phyloP scores from a whole-genome alignment of 2,329 filamentous ascomycete species.

The Tricladium varicosporioides region DNA sequence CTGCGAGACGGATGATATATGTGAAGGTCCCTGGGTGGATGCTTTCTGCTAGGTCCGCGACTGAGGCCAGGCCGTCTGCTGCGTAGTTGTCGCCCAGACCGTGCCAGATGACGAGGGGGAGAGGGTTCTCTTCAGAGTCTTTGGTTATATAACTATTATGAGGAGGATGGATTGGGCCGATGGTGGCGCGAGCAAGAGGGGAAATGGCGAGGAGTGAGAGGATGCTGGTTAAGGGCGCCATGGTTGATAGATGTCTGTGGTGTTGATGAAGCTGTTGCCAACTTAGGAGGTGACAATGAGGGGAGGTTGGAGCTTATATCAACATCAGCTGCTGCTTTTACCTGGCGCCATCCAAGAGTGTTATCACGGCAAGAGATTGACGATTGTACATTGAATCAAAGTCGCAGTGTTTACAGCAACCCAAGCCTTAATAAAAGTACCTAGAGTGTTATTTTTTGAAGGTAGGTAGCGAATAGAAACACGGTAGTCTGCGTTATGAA shows the following conservation, averaged over 20 bases:
- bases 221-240: slow-evolving; percentile 22
- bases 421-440: no score
- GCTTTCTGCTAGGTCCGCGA: slow-evolving; percentile 69
- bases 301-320: background rate
- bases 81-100: slow-evolving; percentile 74
- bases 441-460: no score
- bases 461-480: no score
- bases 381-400: background rate
- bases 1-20: slow-evolving; percentile 70
- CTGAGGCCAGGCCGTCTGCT: slow-evolving; percentile 68
- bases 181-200: slow-evolving; percentile 18
- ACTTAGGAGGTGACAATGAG: background rate
- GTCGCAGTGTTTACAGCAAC: background rate
- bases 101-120: slow-evolving; percentile 95
- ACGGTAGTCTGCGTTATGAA: no score
- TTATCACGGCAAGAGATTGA: slow-evolving; percentile 1
- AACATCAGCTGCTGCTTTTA: background rate
- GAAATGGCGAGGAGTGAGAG: slow-evolving; percentile 19
- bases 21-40: slow-evolving; percentile 81
- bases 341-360: no score
- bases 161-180: slow-evolving; percentile 9
- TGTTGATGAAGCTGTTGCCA: background rate
- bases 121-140: slow-evolving; percentile 57
- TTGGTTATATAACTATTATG: background rate
- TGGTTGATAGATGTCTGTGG: slow-evolving; percentile 12